Evolutionary conservation across 306 rosid genomes (phyloP).

Genomic region (Cucumis sativus): DNA sequence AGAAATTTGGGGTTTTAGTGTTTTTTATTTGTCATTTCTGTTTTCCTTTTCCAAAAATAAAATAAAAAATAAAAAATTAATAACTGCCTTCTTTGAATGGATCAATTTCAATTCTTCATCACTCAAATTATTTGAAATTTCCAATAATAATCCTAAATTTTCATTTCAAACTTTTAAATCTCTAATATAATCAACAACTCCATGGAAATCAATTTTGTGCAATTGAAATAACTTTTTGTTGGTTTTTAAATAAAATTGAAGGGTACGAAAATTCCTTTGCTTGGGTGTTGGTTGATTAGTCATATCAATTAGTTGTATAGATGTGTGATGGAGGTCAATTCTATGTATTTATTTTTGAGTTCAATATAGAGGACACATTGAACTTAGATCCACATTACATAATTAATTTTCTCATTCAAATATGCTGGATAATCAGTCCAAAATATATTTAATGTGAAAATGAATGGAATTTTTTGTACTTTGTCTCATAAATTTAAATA

Average conservation of each 20-base stretch:
- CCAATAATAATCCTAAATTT: too few species aligned
- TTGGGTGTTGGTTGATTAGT: neutral
- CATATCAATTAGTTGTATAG: neutral
- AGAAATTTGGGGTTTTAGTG: neutral
- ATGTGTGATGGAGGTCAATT: neutral
- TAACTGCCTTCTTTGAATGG: too few species aligned
- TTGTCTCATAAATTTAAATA: neutral
- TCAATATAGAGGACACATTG: neutral
- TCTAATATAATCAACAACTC: too few species aligned
- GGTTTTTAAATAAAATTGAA: too few species aligned
- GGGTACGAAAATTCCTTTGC: neutral
- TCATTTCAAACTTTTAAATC: too few species aligned
- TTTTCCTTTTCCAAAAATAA: too few species aligned
- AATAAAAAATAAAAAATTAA: too few species aligned
- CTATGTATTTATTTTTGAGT: too few species aligned
- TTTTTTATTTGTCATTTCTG: too few species aligned
- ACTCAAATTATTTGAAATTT: too few species aligned
- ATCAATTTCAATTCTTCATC: neutral
- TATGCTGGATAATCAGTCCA: neutral
- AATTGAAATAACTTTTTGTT: too few species aligned
- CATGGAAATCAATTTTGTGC: too few species aligned
- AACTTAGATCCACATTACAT: neutral
- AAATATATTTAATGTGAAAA: neutral
- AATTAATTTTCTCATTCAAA: neutral
- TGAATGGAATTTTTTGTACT: neutral